These are phyloP conservation scores for Microthyrium microscopicum DNA, from an alignment of 2,329 filamentous ascomycete species.

Conservation along the genomic window DNA sequence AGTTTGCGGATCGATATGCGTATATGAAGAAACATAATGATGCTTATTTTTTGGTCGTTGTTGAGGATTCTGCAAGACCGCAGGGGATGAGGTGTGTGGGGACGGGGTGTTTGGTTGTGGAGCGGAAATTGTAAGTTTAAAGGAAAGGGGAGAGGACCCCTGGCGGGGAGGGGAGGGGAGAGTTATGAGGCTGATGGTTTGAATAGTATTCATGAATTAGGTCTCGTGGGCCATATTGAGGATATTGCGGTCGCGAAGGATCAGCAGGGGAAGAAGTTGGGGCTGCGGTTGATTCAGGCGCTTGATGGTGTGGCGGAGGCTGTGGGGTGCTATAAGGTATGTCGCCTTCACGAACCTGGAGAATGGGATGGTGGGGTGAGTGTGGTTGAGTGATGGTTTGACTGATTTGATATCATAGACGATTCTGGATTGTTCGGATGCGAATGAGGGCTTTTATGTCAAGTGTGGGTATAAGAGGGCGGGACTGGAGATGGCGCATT, in stretches of 20 bases:
- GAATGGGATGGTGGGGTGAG: not conserved
- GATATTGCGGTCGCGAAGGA: slow-evolving; percentile 91
- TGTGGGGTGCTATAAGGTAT: slow-evolving; percentile 80
- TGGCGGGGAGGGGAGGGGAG: not conserved
- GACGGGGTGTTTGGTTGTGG: slow-evolving; percentile 75
- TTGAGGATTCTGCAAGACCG: slow-evolving; percentile 67
- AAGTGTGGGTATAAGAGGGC: slow-evolving; percentile 92
- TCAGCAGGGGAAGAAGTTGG: slow-evolving; percentile 94
- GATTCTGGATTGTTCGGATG: slow-evolving; percentile 89
- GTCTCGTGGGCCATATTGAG: slow-evolving; percentile 85
- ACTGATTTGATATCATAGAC: slow-evolving; percentile 41
- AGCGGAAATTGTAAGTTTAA: slow-evolving; percentile 72
- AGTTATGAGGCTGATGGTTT: not conserved
- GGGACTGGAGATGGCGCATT: slow-evolving; percentile 92
- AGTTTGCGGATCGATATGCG: slow-evolving; percentile 64
- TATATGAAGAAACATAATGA: slow-evolving; percentile 60
- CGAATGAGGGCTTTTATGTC: slow-evolving; percentile 93
- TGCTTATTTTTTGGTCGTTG: slow-evolving; percentile 73
- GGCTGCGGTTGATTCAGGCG: slow-evolving; percentile 81
- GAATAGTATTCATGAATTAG: slow-evolving; percentile 52
- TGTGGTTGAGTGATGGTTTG: not conserved
- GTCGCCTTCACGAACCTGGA: slow-evolving; percentile 8
- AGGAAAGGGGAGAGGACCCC: no score
- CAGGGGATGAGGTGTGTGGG: slow-evolving; percentile 53
- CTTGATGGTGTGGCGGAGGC: slow-evolving; percentile 75